phyloP scores from a whole-genome alignment of 768 basidiomycete species.

The Mycena albidolilacea region DNA sequence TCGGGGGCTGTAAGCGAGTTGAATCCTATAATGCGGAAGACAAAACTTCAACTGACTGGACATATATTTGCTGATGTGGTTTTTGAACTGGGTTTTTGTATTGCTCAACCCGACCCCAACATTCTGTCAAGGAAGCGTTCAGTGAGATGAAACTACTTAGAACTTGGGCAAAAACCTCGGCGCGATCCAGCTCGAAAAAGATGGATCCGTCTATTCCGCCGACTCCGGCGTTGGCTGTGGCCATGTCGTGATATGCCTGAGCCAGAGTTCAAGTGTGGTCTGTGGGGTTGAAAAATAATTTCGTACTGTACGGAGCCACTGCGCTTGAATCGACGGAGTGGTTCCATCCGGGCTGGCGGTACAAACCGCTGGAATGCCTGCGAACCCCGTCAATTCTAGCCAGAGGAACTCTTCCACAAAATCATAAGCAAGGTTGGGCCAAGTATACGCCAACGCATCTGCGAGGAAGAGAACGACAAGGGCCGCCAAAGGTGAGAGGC shows the following conservation, averaged over 20 bases:
- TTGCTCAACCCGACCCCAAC: conserved; percentile 27
- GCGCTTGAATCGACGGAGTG: conserved; percentile 24
- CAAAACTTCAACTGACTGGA: conserved; percentile 11
- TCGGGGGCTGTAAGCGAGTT: conserved; percentile 21
- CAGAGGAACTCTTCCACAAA: conserved; percentile 30
- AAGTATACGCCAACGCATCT: conserved; percentile 13
- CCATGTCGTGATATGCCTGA: conserved; percentile 33
- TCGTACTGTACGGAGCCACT: conserved; percentile 31
- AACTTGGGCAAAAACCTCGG: conserved; percentile 6
- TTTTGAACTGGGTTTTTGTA: conserved; percentile 17
- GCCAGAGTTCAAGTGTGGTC: not conserved
- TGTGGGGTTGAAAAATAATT: not conserved
- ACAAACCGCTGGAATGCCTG: conserved; percentile 21
- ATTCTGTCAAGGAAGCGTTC: conserved; percentile 9
- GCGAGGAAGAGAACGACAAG: not conserved
- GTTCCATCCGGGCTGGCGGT: conserved; percentile 23
- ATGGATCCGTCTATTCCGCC: conserved; percentile 30
- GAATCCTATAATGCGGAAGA: not conserved
- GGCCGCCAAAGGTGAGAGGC: not conserved
- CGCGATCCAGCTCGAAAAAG: conserved; percentile 26
- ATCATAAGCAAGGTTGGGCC: conserved; percentile 29
- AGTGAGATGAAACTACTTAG: not conserved
- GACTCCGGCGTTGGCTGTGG: conserved; percentile 21
- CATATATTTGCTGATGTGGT: conserved; percentile 22
- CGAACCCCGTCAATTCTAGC: conserved; percentile 26